Evolutionary conservation across 164 flowering plant species (phyloP), one percentile per base, ranked within the genome.

Genomic region (Stephania cephalantha): DNA sequence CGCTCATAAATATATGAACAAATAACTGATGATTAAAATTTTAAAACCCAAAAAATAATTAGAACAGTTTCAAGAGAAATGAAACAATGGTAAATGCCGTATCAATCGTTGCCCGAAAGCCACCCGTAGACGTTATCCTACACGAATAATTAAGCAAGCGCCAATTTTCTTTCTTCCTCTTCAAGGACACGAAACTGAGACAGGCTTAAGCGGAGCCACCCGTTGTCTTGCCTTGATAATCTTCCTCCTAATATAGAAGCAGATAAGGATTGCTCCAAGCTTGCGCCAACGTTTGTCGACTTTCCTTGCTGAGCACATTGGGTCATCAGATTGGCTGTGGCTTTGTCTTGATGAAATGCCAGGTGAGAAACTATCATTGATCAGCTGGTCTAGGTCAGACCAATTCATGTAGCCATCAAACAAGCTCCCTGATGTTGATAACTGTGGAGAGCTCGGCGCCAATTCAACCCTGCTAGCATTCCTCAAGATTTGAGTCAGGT

Each of bases 281-380:
- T 92, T 93, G 35, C 92, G 90, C 98, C 98, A 95, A 5, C 97
- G 94, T 0, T 88, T 94, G 45, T 89, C 94, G 74, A 92, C 97
- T 87, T 88, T 95, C 10, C 97, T 95, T 0, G 97, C 86, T 5
- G 95, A 81, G 66, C 88, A 88, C 17, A 73, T 55, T 3, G 77
- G 84, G 48, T 86, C 93, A 69, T 89, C 91, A 4, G 75, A 84
- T 58, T 76, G 86, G 68, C 73, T 55, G 46, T 73, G 85, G 80
- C 74, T 83, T 18, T 82, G 79, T 55, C 86, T 80, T 9, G 75
- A 73, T 4, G 89, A 86, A 75, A 80, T 80, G 78, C 50, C 81
- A 31, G 81, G 83, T 80, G 85, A 18, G 82, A 71, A 31, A 74
- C 80, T 82, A 50, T 17, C 65, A 18, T 61, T 5, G 25, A 17